These are phyloP conservation scores for Tetrastigma voinierianum DNA, from an alignment of 164 flowering plant genomes.

Conservation along the genomic window DNA sequence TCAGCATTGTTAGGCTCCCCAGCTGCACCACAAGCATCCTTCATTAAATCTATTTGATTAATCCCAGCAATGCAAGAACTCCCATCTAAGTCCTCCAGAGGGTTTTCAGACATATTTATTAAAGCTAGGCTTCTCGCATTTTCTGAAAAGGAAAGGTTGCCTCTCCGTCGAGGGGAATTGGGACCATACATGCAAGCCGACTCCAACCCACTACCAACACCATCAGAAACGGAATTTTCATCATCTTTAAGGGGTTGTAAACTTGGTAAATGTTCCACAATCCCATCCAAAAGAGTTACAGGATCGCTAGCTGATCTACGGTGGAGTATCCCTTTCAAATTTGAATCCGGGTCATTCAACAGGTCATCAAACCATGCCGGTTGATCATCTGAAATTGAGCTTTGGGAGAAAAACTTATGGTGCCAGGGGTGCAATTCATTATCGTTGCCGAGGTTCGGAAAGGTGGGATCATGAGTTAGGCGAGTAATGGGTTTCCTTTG, in stretches of 20 bases:
- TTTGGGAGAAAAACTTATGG: slow-evolving; percentile 37
- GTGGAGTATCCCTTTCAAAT: slow-evolving; percentile 23
- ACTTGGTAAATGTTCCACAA: slow-evolving; percentile 20
- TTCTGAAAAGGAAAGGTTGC: slow-evolving; percentile 24
- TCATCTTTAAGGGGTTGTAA: slow-evolving; percentile 14
- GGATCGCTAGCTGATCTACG: slow-evolving; percentile 60
- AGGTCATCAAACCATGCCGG: slow-evolving; percentile 62
- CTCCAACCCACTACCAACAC: slow-evolving; percentile 24
- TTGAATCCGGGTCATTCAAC: slow-evolving; percentile 31
- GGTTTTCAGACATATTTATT: slow-evolving; percentile 36
- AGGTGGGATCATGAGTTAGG: slow-evolving; percentile 18
- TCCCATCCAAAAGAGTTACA: slow-evolving; percentile 30
- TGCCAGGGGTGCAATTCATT: slow-evolving; percentile 29
- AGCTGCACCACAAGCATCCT: slow-evolving; percentile 16
- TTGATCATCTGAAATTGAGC: slow-evolving; percentile 41
- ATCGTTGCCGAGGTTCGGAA: slow-evolving; percentile 12
- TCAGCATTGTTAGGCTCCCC: slow-evolving; percentile 33
- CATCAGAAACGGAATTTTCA: slow-evolving; percentile 15
- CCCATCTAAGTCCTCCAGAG: slow-evolving; percentile 27
- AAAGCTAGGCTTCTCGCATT: slow-evolving; percentile 45
- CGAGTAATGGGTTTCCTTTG: slow-evolving; percentile 30
- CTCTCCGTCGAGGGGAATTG: slow-evolving; percentile 54
- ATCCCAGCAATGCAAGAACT: slow-evolving; percentile 22
- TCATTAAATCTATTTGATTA: slow-evolving; percentile 12
- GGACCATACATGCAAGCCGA: slow-evolving; percentile 56